Evolutionary conservation across 2,329 filamentous ascomycete species (phyloP), one percentile per base, ranked within the genome.

Genomic region (Aspergillus luchuensis): DNA sequence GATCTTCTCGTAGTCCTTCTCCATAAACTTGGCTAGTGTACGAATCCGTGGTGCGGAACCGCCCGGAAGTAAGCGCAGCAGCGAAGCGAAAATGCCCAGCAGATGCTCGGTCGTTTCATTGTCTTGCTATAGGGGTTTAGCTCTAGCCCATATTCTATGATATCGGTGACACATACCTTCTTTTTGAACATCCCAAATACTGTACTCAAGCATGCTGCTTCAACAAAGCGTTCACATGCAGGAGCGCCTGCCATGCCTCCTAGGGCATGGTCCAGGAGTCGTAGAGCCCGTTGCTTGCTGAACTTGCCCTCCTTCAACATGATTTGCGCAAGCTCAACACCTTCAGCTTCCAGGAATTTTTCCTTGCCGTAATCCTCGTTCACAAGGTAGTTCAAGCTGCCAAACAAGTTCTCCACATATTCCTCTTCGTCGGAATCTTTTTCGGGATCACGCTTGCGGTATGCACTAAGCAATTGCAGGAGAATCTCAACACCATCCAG

Each of bases 381-480:
- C 0, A 89, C 90, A 1, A 96, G 79, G 67, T 91, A 96, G 0
- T 91, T 91, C 17, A 98, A 74, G 1, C 89, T 87, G 71, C 97
- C 93, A 74, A 99, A 99, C 0, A 97, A 73, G 66, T 99, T 97
- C 76, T 96, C 92, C 72, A 96, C 91, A 73, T 91, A 97, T 78
- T 99, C 95, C 72, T 97, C 93, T 75, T 98, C 95, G 54, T 95
- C 89, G 33, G 89, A 88, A 60, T 92, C 91, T 71, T 91, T 94
- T 52, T 88, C 85, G 0, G 95, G 95, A 71, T 99, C 93, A 52
- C 88, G 85, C 78, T 90, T 91, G 59, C 95, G 88, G 78, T 98
- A 99, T 1, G 88, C 81, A 1, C 93, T 91, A 0, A 96, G 85
- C 0, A 96, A 83, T 76, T 96, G 92, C 13, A 99, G 87, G 67